phyloP scores from a whole-genome alignment of 2,329 filamentous ascomycete species.

The Beauveria pseudobassiana region DNA sequence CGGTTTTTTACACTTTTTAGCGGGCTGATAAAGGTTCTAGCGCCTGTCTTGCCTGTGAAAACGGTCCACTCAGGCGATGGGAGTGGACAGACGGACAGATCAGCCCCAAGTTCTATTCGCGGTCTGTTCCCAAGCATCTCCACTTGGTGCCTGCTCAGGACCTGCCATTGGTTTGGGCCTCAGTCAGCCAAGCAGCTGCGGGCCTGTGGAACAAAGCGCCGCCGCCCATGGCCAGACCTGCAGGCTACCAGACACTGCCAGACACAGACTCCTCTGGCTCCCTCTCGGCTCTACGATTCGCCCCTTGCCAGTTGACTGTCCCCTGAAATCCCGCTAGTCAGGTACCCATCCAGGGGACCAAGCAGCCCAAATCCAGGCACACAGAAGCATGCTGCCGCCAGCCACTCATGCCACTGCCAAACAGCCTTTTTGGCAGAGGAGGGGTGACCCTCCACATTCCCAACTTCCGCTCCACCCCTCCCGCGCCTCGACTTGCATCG shows the following conservation, averaged over 20 bases:
- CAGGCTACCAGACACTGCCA: too few relatives aligned
- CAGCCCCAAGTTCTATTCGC: background rate
- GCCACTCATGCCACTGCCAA: background rate
- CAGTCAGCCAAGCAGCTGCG: too few relatives aligned
- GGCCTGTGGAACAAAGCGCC: too few relatives aligned
- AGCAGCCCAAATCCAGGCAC: background rate
- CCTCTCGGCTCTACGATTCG: too few relatives aligned
- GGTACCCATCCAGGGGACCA: background rate
- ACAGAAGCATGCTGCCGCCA: too few relatives aligned
- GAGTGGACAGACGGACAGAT: background rate
- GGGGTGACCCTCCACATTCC: background rate
- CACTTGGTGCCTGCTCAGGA: too few relatives aligned
- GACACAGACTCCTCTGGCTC: too few relatives aligned
- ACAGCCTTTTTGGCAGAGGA: background rate
- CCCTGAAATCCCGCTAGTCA: constrained; percentile 5
- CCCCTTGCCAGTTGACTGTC: background rate
- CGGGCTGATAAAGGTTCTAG: background rate
- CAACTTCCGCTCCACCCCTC: constrained; percentile 1
- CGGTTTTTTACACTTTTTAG: background rate
- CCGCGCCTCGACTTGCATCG: background rate
- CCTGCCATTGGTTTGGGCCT: too few relatives aligned
- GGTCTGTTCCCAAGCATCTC: background rate
- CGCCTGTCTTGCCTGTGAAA: background rate
- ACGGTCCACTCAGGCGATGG: background rate
- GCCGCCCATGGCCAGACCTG: too few relatives aligned